Evolutionary conservation across 495 filamentous ascomycete genomes (phyloP).

Genomic region (Talaromyces nanjingensis): DNA sequence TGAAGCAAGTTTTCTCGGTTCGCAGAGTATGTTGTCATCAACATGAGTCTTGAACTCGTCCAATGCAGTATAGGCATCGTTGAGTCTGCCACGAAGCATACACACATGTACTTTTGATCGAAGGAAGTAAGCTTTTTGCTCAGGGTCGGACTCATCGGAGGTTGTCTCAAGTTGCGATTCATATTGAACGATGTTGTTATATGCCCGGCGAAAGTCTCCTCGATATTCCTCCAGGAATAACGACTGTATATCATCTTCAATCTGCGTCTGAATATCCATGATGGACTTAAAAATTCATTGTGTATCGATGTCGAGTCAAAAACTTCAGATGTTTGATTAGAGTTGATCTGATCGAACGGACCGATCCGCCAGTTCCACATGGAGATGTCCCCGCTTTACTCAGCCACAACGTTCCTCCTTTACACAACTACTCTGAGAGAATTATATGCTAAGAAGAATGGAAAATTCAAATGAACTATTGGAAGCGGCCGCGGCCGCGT

Average conservation of each 20-base stretch:
- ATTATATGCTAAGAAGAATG: neutral
- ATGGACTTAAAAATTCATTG: neutral
- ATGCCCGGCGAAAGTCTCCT: constrained; percentile 13
- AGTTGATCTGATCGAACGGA: neutral
- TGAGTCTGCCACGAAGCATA: constrained; percentile 15
- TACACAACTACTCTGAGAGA: neutral
- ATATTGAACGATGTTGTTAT: constrained; percentile 12
- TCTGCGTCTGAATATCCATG: constrained; percentile 3
- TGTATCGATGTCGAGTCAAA: neutral
- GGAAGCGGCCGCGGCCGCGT: neutral
- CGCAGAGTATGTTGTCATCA: neutral
- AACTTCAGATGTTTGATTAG: neutral
- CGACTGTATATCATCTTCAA: constrained; percentile 10
- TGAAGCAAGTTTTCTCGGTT: constrained; percentile 7
- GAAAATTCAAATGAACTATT: neutral
- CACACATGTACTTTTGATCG: constrained; percentile 15
- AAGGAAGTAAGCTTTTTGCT: constrained; percentile 14
- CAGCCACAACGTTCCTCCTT: neutral
- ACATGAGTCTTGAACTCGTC: constrained; percentile 10
- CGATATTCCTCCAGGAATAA: constrained; percentile 20
- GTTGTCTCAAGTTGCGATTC: constrained; percentile 9
- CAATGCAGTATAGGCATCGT: constrained; percentile 15
- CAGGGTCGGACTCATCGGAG: constrained; percentile 2
- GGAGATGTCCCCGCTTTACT: neutral
- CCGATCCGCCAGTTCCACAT: neutral